Evolutionary conservation across 2,329 filamentous ascomycete genomes (phyloP).

Genomic region (Sporothrix humicola): DNA sequence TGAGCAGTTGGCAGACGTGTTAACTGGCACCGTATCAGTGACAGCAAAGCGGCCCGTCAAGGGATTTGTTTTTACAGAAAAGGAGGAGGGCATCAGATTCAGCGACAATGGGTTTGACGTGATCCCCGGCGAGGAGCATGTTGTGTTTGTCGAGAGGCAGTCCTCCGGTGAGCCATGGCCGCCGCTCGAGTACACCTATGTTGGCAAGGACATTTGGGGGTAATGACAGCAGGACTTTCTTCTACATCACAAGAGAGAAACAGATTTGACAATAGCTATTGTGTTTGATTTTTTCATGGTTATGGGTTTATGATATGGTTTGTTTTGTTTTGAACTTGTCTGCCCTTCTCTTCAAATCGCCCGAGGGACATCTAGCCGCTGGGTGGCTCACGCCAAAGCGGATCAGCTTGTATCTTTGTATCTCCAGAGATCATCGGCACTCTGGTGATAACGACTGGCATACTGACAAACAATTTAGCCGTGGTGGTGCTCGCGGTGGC

Average conservation of each 20-base stretch:
- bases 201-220: conserved; percentile 17
- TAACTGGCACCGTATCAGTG: conserved; percentile 42
- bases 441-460: not conserved
- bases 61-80: conserved; percentile 63
- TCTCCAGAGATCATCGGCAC: too few relatives aligned
- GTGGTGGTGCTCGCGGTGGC: conserved; percentile 25
- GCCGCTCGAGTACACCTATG: conserved; percentile 19
- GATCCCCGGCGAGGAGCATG: conserved; percentile 63
- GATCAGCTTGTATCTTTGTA: too few relatives aligned
- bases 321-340: not conserved
- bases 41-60: conserved; percentile 69
- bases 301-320: not conserved
- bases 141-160: conserved; percentile 51
- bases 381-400: not conserved
- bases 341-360: not conserved
- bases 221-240: not conserved
- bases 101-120: conserved; percentile 71
- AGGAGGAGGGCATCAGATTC: conserved; percentile 57
- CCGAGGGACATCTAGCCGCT: not conserved
- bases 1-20: not conserved
- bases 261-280: not conserved
- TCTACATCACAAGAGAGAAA: not conserved
- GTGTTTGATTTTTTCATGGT: not conserved
- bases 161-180: not conserved
- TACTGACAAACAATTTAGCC: not conserved